Percentiles rank a stretch among this genome's conserved stretches.
phyloP scores from a whole-genome alignment of 2,329 filamentous ascomycete genomes.

The Amauroascus niger region DNA sequence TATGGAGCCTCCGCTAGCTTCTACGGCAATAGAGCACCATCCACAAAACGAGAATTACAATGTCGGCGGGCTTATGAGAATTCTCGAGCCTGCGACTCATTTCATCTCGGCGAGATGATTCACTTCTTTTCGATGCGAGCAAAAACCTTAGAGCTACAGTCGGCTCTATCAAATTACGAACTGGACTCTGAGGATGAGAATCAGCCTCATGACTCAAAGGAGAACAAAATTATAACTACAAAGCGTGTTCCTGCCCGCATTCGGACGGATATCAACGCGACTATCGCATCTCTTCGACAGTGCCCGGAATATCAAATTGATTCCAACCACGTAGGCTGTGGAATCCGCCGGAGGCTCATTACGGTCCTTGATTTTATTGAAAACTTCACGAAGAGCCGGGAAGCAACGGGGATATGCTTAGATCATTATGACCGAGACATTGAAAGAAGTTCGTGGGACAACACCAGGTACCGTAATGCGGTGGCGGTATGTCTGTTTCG shows the following conservation, averaged over 20 bases:
- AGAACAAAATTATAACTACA: constrained; percentile 2
- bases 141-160: constrained; percentile 36
- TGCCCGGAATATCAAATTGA: constrained; percentile 39
- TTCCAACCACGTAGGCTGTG: constrained; percentile 34
- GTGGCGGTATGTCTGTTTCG: background rate
- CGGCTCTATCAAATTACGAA: constrained; percentile 30
- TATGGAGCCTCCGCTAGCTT: constrained; percentile 31
- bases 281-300: constrained; percentile 33
- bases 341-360: constrained; percentile 33
- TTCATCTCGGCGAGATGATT: constrained; percentile 38
- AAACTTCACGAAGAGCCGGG: constrained; percentile 26
- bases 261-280: constrained; percentile 25
- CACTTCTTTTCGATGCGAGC: constrained; percentile 36
- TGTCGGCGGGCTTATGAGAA: constrained; percentile 36
- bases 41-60: constrained; percentile 23
- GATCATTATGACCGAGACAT: background rate
- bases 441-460: constrained; percentile 5
- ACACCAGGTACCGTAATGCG: background rate
- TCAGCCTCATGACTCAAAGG: constrained; percentile 4
- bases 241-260: constrained; percentile 11
- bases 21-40: constrained; percentile 15
- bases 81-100: constrained; percentile 36
- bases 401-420: constrained; percentile 13
- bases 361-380: constrained; percentile 33
- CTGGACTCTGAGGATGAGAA: constrained; percentile 18